Evolutionary conservation across 331 rosid genomes (phyloP), one percentile per base, ranked within the genome.

Genomic region (Telfairia occidentalis): DNA sequence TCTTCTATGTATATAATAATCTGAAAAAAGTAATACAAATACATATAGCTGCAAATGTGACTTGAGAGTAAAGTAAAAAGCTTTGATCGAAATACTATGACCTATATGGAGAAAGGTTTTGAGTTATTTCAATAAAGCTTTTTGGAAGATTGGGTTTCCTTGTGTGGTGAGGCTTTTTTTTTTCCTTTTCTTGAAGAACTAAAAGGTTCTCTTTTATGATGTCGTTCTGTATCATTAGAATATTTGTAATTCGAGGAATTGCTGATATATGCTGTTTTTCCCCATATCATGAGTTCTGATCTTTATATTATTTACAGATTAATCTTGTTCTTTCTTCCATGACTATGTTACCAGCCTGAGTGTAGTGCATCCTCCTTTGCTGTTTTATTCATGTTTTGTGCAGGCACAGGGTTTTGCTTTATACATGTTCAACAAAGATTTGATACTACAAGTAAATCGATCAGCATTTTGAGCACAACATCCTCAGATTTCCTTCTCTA

Each of bases 141-240:
- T 46, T 29, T n/a, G 60, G 74, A 43, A 69, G 60, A 71, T 37
- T 65, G 45, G 24, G 26, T 37, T 65, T 63, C 38, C 50, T 37
- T 64, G 72, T 64, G 48, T 45, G 75, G 29, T 49, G 76, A 70
- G 43, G 30, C 32, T 45, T 34, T 70, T 46, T 70, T 26, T 35
- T 9, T 50, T 50, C 5, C n/a, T 9, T 50, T 26, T 45, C 16
- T 16, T 43, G 58, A 16, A 48, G 49, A 37, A 64, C 30, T 9
- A n/a, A 63, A 12, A 18, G 26, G 28, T 34, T 69, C 74, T 42
- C 35, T 23, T 43, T 43, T 43, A 40, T 0, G 37, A 5, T 40
- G 19, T 21, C 30, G 2, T 37, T 66, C 32, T 23, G 73, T 40
- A 21, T 43, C 38, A 42, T 69, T 43, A 69, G 74, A 24, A 9